Conservation (phyloP, 2,329 filamentous ascomycete genomes). For the Acrocalymma vagum region DNA sequence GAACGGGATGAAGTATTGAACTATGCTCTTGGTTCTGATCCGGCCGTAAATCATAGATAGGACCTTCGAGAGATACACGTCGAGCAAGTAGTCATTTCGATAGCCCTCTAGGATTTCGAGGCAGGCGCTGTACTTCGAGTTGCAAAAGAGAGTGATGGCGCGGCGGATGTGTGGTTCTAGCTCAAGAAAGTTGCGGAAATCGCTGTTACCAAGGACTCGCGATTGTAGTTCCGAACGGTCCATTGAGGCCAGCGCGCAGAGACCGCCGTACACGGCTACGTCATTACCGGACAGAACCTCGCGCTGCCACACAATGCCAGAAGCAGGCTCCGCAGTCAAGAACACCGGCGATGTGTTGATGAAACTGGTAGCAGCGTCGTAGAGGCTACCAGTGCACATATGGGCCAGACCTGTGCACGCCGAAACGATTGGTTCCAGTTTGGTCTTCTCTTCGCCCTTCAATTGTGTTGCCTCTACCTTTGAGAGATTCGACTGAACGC, state of each 20-base stretch:
- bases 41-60: constrained; percentile 73
- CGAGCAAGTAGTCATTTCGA: constrained; percentile 86
- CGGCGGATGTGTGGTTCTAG: constrained; percentile 93
- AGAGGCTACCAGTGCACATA: constrained; percentile 64
- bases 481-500: constrained; percentile 68
- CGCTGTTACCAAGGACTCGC: constrained; percentile 82
- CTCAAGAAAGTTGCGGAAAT: constrained; percentile 88
- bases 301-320: constrained; percentile 67
- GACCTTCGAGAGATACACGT: constrained; percentile 83
- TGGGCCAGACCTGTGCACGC: constrained; percentile 69
- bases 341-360: constrained; percentile 66
- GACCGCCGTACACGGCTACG: constrained; percentile 87
- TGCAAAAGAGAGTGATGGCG: constrained; percentile 88
- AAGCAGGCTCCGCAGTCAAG: constrained; percentile 49
- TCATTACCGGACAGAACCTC: constrained; percentile 85
- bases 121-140: constrained; percentile 87
- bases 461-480: constrained; percentile 62
- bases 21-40: constrained; percentile 90
- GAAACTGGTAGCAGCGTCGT: constrained; percentile 76
- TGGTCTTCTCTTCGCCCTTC: constrained; percentile 66
- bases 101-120: constrained; percentile 83
- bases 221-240: constrained; percentile 77
- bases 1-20: constrained; percentile 92
- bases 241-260: constrained; percentile 92
- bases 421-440: constrained; percentile 70